Conservation (phyloP, 495 filamentous ascomycete genomes). For the Aspergillus homomorphus region DNA sequence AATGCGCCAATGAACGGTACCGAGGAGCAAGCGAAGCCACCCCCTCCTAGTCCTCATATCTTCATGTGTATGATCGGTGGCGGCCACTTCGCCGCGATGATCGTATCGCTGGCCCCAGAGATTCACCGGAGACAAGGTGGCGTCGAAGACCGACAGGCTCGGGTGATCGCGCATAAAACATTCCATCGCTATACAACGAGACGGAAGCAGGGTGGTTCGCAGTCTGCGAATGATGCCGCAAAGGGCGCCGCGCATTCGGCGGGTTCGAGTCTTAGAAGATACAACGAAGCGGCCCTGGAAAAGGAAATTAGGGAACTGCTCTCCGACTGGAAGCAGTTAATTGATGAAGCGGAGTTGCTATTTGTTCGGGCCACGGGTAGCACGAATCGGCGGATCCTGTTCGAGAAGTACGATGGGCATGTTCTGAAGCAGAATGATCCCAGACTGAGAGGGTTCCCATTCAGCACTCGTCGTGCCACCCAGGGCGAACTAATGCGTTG, state of each 20-base stretch:
- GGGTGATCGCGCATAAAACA: constrained; percentile 90
- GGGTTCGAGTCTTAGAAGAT: constrained; percentile 81
- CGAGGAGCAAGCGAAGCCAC: constrained; percentile 47
- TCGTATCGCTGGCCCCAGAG: constrained; percentile 82
- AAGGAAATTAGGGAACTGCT: constrained; percentile 79
- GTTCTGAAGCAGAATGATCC: constrained; percentile 77
- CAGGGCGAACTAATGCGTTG: constrained; percentile 90
- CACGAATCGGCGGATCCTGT: constrained; percentile 79
- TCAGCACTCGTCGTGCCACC: constrained; percentile 90
- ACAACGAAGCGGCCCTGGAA: constrained; percentile 86
- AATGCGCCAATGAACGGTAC: constrained; percentile 45
- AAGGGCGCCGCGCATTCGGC: constrained; percentile 94
- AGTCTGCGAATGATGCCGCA: constrained; percentile 85
- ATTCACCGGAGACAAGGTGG: constrained; percentile 66
- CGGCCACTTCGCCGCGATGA: constrained; percentile 95
- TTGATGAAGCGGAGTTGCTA: constrained; percentile 76
- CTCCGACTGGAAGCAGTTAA: constrained; percentile 74
- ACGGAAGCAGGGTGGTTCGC: constrained; percentile 91
- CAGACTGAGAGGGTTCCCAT: constrained; percentile 85
- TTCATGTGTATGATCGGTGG: constrained; percentile 99
- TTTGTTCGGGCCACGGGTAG: constrained; percentile 88
- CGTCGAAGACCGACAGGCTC: constrained; percentile 71
- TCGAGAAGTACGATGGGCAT: constrained; percentile 87
- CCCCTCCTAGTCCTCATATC: constrained; percentile 69
- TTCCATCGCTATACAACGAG: constrained; percentile 97